These are phyloP conservation scores for Monilinia vaccinii-corymbosi DNA, from an alignment of 2,329 filamentous ascomycete species.

Conservation along the genomic window DNA sequence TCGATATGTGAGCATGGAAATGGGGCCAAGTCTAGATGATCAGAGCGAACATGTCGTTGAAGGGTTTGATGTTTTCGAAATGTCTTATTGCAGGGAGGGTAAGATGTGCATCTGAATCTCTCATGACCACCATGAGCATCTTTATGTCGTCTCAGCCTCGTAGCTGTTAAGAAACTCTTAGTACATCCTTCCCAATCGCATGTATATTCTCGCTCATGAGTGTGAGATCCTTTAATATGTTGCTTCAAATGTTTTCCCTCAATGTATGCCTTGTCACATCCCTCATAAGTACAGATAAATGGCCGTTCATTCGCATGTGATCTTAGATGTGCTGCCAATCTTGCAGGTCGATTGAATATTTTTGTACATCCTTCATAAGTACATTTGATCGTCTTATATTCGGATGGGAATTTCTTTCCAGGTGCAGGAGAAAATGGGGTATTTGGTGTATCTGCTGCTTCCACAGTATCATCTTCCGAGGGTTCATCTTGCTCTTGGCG, in stretches of 20 bases:
- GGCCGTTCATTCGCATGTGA: slow-evolving; percentile 81
- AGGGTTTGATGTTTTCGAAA: slow-evolving; percentile 86
- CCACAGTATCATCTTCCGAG: slow-evolving; percentile 29
- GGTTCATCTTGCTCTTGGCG: slow-evolving; percentile 28
- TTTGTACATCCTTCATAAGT: slow-evolving; percentile 66
- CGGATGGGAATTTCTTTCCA: slow-evolving; percentile 51
- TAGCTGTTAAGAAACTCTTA: slow-evolving; percentile 74
- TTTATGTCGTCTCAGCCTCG: slow-evolving; percentile 66
- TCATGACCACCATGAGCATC: slow-evolving; percentile 72
- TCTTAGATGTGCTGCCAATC: slow-evolving; percentile 69
- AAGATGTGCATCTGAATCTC: slow-evolving; percentile 63
- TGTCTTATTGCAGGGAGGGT: slow-evolving; percentile 60
- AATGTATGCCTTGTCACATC: slow-evolving; percentile 75
- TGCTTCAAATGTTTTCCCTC: slow-evolving; percentile 80
- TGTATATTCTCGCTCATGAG: slow-evolving; percentile 56
- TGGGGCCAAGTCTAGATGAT: slow-evolving; percentile 63
- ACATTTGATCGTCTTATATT: slow-evolving; percentile 69
- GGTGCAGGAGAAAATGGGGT: slow-evolving; percentile 42
- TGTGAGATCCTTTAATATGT: slow-evolving; percentile 77
- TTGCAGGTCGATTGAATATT: slow-evolving; percentile 78
- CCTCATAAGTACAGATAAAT: slow-evolving; percentile 60
- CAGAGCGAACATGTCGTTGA: slow-evolving; percentile 69
- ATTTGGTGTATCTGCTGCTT: slow-evolving; percentile 35
- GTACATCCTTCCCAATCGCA: slow-evolving; percentile 67
- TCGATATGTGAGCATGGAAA: slow-evolving; percentile 60